Base-by-base conservation (phyloP, 345 rosid genomes). In the Cardamine chenopodiifolia region DNA sequence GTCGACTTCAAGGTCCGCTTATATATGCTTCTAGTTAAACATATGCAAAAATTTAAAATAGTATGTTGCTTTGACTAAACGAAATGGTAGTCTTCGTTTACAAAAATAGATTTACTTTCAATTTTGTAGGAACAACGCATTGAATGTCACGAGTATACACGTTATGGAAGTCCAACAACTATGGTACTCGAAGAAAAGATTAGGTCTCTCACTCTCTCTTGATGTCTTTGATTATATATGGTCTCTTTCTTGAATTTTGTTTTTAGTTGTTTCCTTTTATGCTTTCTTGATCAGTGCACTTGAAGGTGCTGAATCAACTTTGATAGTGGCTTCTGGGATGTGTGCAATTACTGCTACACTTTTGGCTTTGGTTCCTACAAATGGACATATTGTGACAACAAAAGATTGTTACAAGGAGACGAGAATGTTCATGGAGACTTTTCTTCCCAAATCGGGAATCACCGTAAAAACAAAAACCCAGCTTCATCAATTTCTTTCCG, bases 121-220 rank as follows among this genome's bases (percentile, higher is more conserved):
- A 6, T 25, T 25, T 25, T 64, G 59, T 74, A 91, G 97, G 98
- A 94, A 79, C 87, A 89, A 47, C 90, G 97, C 26, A 75, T 22
- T 54, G 75, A 59, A 19, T 82, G 94, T 84, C 85, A 86, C 71
- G 98, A 91, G 74, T 94, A 91, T 81, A 87, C 89, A 44, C 86
- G 98, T 34, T 94, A 94, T 78, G 97, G 97, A 62, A 94, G 81
- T 79, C 98, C 98, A 3, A 94, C 98, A 2, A 91, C 96, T 2
- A 81, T 71, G 54, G 96, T 89, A 28, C 72, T 68, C 0, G 97
- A 93, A 79, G 86, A 91, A 75, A 53, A 53, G 58, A 53, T 68
- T n/a, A 68, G 72, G 72, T 68, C 39, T 49, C 42, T 20, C 59
- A 54, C 66, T 70, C 37, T 56, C 18, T 55, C 26, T 49, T 13